Percentiles rank a stretch among this genome's conserved stretches.
Evolutionary conservation across 768 basidiomycete genomes (phyloP).

Genomic region (Pisolithus microcarpus): DNA sequence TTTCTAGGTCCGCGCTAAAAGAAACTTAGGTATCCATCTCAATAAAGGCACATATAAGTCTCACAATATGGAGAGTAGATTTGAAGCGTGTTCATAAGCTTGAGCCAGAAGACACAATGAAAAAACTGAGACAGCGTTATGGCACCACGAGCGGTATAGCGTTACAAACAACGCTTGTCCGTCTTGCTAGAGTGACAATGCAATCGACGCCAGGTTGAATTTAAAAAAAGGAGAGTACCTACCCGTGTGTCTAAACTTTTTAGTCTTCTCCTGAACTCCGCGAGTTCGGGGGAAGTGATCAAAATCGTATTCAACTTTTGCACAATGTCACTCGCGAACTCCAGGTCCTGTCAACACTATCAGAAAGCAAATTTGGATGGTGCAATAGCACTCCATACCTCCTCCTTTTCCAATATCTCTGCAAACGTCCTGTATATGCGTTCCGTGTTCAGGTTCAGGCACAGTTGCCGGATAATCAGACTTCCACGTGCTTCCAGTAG

Average conservation of each 20-base stretch:
- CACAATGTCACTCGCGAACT: slow-evolving; percentile 96
- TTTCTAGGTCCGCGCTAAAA: slow-evolving; percentile 86
- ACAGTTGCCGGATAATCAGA: slow-evolving; percentile 91
- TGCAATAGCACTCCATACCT: slow-evolving; percentile 43
- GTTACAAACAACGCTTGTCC: slow-evolving; percentile 93
- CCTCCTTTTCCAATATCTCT: slow-evolving; percentile 96
- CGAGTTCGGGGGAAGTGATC: slow-evolving; percentile 93
- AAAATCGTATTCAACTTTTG: slow-evolving; percentile 96
- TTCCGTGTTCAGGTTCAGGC: slow-evolving; percentile 90
- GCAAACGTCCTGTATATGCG: slow-evolving; percentile 93
- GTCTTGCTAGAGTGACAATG: slow-evolving; percentile 56
- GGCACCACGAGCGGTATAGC: slow-evolving; percentile 96
- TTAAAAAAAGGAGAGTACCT: slow-evolving; percentile 17
- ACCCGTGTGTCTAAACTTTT: slow-evolving; percentile 93
- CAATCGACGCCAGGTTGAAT: neutral
- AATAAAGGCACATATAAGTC: slow-evolving; percentile 16
- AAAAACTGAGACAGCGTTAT: slow-evolving; percentile 95
- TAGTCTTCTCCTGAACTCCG: slow-evolving; percentile 86
- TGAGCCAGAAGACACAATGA: slow-evolving; percentile 94
- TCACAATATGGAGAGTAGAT: slow-evolving; percentile 91
- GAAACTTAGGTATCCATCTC: neutral
- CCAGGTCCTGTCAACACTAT: slow-evolving; percentile 62
- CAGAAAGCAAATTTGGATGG: neutral
- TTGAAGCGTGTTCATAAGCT: slow-evolving; percentile 98
- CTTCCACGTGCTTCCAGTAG: slow-evolving; percentile 89